Percentiles rank a stretch among this genome's conserved stretches.
These are phyloP conservation scores for Sisymbrium irio DNA, from an alignment of 345 rosid species.

Conservation along the genomic window DNA sequence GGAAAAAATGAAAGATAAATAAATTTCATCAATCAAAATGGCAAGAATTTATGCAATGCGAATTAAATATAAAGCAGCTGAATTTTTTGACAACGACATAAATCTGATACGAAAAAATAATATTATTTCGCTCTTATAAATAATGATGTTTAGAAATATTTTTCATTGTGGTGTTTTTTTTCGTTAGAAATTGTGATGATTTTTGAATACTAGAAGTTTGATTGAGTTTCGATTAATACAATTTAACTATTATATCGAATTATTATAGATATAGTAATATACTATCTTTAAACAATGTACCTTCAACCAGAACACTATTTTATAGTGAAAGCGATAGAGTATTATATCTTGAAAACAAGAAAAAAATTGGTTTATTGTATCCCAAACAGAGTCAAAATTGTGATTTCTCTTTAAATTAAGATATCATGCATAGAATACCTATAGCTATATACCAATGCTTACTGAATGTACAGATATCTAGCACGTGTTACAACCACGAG, in stretches of 20 bases:
- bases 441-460: background rate
- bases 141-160: no score
- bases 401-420: background rate
- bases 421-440: background rate
- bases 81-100: no score
- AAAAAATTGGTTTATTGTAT: background rate
- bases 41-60: no score
- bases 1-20: no score
- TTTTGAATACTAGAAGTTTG: no score
- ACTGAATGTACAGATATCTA: slow-evolving; percentile 14
- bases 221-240: no score
- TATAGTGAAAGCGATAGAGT: background rate
- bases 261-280: background rate
- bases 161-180: no score
- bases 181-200: no score
- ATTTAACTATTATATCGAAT: background rate
- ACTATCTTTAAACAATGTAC: background rate
- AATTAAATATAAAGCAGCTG: background rate
- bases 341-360: background rate
- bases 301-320: background rate
- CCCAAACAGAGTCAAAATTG: background rate
- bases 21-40: no score
- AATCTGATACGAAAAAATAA: no score
- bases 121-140: no score
- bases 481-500: slow-evolving; percentile 13